A percentile compares a stretch with the other conserved stretches of the same genome.
Conservation (phyloP, 2,329 filamentous ascomycete genomes). For the Monosporascus sp. region DNA sequence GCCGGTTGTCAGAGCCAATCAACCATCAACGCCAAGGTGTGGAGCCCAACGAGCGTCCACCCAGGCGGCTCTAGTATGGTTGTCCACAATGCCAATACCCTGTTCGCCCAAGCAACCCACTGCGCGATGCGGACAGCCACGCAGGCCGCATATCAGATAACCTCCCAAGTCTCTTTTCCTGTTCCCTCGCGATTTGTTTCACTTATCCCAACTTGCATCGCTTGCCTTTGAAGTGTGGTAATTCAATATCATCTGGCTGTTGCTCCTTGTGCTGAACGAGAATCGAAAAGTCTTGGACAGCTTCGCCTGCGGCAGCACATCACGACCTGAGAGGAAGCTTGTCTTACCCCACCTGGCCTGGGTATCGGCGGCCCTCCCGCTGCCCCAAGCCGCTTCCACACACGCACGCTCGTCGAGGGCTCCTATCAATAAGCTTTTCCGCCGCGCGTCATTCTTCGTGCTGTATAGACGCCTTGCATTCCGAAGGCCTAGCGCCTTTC, state of each 20-base stretch:
- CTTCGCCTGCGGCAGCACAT: conserved; percentile 6
- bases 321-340: conserved; percentile 6
- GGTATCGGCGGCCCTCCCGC: conserved; percentile 9
- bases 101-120: conserved; percentile 9
- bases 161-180: conserved; percentile 12
- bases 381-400: conserved; percentile 4
- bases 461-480: conserved; percentile 4
- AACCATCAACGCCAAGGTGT: conserved; percentile 22
- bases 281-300: conserved; percentile 6
- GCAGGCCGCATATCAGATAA: conserved; percentile 22
- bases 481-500: conserved; percentile 7
- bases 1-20: conserved; percentile 13
- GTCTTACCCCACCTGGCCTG: conserved; percentile 22
- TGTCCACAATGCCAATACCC: not conserved
- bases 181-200: conserved; percentile 16
- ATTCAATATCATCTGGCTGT: conserved; percentile 6
- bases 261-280: conserved; percentile 1
- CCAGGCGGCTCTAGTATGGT: conserved; percentile 5
- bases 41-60: conserved; percentile 12
- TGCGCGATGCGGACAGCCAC: conserved; percentile 11
- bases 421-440: conserved; percentile 19
- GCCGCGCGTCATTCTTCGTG: conserved; percentile 18
- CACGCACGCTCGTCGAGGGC: conserved; percentile 3
- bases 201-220: conserved; percentile 10
- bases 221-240: conserved; percentile 3